Evolutionary conservation across 495 filamentous ascomycete species (phyloP), one percentile per base, ranked within the genome.

Genomic region (Penicillium tannophilum): DNA sequence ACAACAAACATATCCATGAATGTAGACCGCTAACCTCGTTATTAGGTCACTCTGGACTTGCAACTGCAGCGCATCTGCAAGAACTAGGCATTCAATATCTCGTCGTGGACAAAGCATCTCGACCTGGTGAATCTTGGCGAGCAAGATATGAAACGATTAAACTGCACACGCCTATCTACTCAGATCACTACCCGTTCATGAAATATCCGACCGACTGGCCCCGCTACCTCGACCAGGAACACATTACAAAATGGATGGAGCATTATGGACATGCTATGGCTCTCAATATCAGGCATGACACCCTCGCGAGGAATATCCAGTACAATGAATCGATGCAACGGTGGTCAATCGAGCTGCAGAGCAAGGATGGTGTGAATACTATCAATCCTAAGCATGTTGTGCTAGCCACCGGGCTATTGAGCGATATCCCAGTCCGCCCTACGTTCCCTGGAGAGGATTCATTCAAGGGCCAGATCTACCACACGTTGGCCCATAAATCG

Each of bases 401-500:
- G n/a, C 36, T 53, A 33, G 50, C 50, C 10, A 53, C 50, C 2
- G 50, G 50, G 11, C 6, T 24, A 24, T 53, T 53, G 6, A 23
- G 2, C 16, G 50, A 53, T 53, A 53, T 42, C 11, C 33, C 50
- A 20, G 26, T 53, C 20, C 50, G 50, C 30, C 50, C 50, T 14
- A 16, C 1, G 1, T 42, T 53, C 33, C 50, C 50, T 24, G 50
- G 36, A 2, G 50, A 53, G 19, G 33, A 53, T 3, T 53, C 17
- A 39, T 53, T 53, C 31, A 53, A 53, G 17, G 50, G 50, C 0
- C 33, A 53, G 50, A 53, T 53, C 50, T 53, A 53, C 50, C 50
- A 53, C 33, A 53, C 50, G 0, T 23, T 17, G 9, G 33, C 31
- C 11, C 50, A 53, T 23, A 39, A 42, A 53, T 41, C 50, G 2